Evolutionary conservation across 164 flowering plant genomes (phyloP).

Genomic region (Amborella trichopoda): DNA sequence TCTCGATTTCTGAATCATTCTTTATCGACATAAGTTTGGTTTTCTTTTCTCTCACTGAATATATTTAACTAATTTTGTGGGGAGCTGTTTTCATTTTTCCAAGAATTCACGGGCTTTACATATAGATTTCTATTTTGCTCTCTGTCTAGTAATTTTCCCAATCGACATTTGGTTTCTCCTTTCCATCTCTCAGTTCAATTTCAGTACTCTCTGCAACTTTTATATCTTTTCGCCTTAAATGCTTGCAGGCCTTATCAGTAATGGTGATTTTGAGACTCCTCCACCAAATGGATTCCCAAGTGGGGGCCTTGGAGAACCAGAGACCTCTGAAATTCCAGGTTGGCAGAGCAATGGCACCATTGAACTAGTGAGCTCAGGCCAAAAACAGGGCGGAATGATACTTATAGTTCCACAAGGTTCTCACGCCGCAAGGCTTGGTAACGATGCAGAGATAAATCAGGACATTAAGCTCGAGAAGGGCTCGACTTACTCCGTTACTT

Average conservation of each 20-base stretch:
- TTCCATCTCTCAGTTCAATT: no score
- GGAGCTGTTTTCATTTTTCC: no score
- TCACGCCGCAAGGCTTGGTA: conserved; percentile 77
- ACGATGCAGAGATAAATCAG: conserved; percentile 84
- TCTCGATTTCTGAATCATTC: no score
- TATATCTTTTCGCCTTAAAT: no score
- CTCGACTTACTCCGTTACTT: conserved; percentile 59
- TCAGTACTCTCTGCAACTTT: no score
- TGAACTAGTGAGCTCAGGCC: conserved; percentile 65
- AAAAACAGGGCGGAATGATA: conserved; percentile 92
- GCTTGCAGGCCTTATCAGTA: conserved; percentile 50
- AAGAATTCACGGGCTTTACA: no score
- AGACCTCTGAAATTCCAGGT: conserved; percentile 34
- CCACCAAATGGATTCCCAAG: conserved; percentile 66
- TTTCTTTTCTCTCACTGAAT: no score
- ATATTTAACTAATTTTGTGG: no score
- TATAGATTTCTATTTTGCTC: no score
- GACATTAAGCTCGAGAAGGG: conserved; percentile 77
- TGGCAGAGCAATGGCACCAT: conserved; percentile 83
- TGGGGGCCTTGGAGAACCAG: conserved; percentile 25
- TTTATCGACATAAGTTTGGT: no score
- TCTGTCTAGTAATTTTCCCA: no score
- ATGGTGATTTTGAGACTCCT: conserved; percentile 83
- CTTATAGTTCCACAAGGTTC: conserved; percentile 74
- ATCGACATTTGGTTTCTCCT: no score